Evolutionary conservation across 192 early-diverging fungal genomes (phyloP).

Genomic region (Umbelopsis sp.): DNA sequence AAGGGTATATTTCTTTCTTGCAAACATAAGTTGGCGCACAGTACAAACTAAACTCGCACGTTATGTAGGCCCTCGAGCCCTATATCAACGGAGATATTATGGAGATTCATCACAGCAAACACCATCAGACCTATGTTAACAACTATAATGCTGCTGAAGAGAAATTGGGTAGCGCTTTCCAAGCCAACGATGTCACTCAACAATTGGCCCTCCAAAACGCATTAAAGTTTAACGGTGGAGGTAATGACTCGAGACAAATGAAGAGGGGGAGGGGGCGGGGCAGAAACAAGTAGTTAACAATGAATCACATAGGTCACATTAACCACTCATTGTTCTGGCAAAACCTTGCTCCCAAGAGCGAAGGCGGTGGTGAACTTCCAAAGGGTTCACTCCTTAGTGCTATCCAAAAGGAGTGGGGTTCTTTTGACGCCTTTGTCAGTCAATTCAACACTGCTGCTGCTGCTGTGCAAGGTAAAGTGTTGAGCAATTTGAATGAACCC

Average conservation of each 20-base stretch:
- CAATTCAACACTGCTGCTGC: conserved; percentile 80
- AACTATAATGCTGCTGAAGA: conserved; percentile 91
- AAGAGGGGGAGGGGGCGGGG: neutral
- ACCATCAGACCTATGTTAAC: conserved; percentile 92
- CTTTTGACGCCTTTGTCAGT: conserved; percentile 74
- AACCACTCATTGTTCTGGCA: conserved; percentile 96
- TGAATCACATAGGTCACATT: conserved; percentile 59
- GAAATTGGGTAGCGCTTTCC: conserved; percentile 73
- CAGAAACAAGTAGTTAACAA: neutral
- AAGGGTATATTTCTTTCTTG: conserved; percentile 10
- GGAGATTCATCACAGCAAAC: conserved; percentile 92
- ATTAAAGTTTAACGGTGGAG: conserved; percentile 94
- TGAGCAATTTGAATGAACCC: neutral
- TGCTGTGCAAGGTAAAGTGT: conserved; percentile 71
- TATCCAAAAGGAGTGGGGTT: conserved; percentile 83
- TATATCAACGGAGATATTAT: conserved; percentile 93
- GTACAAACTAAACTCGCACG: neutral
- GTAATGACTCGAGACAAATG: conserved; percentile 42
- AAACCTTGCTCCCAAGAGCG: conserved; percentile 82
- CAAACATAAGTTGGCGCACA: neutral
- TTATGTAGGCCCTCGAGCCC: conserved; percentile 81
- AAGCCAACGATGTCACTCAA: conserved; percentile 67
- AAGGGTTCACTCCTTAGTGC: conserved; percentile 70
- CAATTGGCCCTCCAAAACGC: conserved; percentile 79
- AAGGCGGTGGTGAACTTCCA: conserved; percentile 77